phyloP scores from a whole-genome alignment of 2,329 filamentous ascomycete species.

The Graphilbum ipis-grandicollis region DNA sequence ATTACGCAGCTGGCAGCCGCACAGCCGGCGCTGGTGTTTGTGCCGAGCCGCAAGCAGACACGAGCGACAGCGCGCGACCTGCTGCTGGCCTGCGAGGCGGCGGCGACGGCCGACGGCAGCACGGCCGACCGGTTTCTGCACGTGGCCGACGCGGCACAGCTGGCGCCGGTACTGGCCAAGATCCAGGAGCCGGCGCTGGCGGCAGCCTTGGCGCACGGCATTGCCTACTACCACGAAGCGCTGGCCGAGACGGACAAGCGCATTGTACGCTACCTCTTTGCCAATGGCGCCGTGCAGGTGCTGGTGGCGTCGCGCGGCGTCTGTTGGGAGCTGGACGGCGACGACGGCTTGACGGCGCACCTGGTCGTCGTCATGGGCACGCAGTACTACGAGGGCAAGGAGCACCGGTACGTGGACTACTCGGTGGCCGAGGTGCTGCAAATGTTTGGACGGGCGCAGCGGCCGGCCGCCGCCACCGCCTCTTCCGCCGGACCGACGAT shows the following conservation, averaged over 20 bases:
- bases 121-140: slow-evolving; percentile 87
- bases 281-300: slow-evolving; percentile 76
- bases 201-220: slow-evolving; percentile 79
- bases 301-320: slow-evolving; percentile 64
- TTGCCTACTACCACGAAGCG: slow-evolving; percentile 95
- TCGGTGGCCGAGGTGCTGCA: slow-evolving; percentile 85
- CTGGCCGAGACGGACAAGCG: slow-evolving; percentile 76
- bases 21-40: slow-evolving; percentile 81
- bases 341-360: slow-evolving; percentile 48
- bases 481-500: slow-evolving; percentile 36
- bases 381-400: slow-evolving; percentile 89
- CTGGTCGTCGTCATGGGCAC: slow-evolving; percentile 95
- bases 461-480: slow-evolving; percentile 42
- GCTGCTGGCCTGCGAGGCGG: slow-evolving; percentile 62
- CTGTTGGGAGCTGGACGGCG: slow-evolving; percentile 73
- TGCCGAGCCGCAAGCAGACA: slow-evolving; percentile 85
- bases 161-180: slow-evolving; percentile 63
- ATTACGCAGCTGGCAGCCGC: slow-evolving; percentile 77
- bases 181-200: slow-evolving; percentile 76
- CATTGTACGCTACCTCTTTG: slow-evolving; percentile 85
- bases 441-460: slow-evolving; percentile 91
- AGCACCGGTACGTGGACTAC: slow-evolving; percentile 96
- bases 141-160: slow-evolving; percentile 58
- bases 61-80: slow-evolving; percentile 75
- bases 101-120: too few relatives aligned